Evolutionary conservation across 306 rosid species (phyloP).

Genomic region (Begonia peltatifolia): DNA sequence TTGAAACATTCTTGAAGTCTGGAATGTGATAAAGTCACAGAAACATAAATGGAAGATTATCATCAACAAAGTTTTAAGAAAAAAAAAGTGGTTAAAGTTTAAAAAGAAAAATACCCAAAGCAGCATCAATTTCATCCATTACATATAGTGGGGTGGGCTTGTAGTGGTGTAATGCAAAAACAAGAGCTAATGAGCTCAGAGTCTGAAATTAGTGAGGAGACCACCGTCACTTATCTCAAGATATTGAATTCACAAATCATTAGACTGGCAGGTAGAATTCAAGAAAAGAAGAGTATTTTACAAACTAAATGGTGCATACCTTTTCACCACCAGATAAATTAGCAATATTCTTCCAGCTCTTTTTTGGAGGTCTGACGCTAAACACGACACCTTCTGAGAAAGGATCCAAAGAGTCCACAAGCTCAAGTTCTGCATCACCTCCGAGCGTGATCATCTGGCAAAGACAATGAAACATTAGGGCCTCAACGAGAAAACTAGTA

Average conservation of each 20-base stretch:
- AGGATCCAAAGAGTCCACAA: constrained; percentile 94
- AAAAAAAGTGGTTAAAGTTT: not conserved
- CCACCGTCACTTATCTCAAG: not conserved
- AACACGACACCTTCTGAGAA: constrained; percentile 98
- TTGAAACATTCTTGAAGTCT: constrained; percentile 94
- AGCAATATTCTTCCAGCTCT: constrained; percentile 98
- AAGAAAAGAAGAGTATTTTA: not conserved
- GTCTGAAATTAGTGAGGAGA: constrained; percentile 43
- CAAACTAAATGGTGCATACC: constrained; percentile 21
- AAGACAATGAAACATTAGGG: not conserved
- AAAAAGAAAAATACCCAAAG: constrained; percentile 39
- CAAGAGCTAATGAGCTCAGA: constrained; percentile 92
- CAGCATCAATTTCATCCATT: constrained; percentile 98
- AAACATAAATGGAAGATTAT: not conserved
- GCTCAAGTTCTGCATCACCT: constrained; percentile 97
- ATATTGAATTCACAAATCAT: too few species aligned
- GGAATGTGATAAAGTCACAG: constrained; percentile 11
- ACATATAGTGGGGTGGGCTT: constrained; percentile 96
- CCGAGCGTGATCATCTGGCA: constrained; percentile 93
- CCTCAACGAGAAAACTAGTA: too few species aligned
- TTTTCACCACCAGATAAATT: constrained; percentile 98
- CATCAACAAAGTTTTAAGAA: not conserved
- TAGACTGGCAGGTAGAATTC: too few species aligned
- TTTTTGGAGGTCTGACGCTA: constrained; percentile 96
- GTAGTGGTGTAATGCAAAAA: constrained; percentile 95